These are phyloP conservation scores for Drechslerella stenobrocha DNA, from an alignment of 2,329 filamentous ascomycete species.

Conservation along the genomic window DNA sequence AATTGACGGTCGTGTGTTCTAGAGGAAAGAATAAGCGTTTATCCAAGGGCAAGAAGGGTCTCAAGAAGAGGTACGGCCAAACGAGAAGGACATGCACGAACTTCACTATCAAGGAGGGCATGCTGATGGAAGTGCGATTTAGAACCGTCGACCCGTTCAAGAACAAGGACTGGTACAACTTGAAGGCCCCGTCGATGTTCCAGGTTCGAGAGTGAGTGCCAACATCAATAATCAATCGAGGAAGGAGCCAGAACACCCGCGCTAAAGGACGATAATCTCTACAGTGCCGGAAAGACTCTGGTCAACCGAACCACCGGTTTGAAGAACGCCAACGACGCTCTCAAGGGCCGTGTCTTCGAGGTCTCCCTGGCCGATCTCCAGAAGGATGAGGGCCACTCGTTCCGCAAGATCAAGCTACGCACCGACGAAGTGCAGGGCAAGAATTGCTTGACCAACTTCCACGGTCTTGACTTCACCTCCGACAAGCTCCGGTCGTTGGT, in stretches of 20 bases:
- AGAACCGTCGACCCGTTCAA: slow-evolving; percentile 98
- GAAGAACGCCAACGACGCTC: slow-evolving; percentile 99
- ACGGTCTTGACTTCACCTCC: slow-evolving; percentile 99
- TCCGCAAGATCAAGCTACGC: slow-evolving; percentile 99
- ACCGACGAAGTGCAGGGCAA: slow-evolving; percentile 99
- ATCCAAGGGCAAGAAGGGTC: slow-evolving; percentile 97
- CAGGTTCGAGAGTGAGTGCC: slow-evolving; percentile 32
- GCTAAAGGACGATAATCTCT: slow-evolving; percentile 52
- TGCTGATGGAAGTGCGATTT: slow-evolving; percentile 69
- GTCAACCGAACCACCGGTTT: slow-evolving; percentile 99
- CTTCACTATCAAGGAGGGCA: background rate
- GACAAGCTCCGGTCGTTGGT: slow-evolving; percentile 99
- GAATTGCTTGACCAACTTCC: slow-evolving; percentile 99
- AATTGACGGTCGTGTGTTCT: slow-evolving; percentile 26
- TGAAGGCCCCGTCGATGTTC: slow-evolving; percentile 69
- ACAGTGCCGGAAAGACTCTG: slow-evolving; percentile 97
- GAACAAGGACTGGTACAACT: slow-evolving; percentile 98
- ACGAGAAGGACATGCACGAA: slow-evolving; percentile 3
- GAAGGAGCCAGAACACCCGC: background rate
- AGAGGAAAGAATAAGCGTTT: slow-evolving; percentile 83
- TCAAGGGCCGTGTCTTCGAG: slow-evolving; percentile 99
- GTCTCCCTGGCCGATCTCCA: slow-evolving; percentile 98
- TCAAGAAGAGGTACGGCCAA: slow-evolving; percentile 45
- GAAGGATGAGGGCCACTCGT: slow-evolving; percentile 99
- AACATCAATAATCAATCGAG: slow-evolving; percentile 14